Evolutionary conservation across 2,329 filamentous ascomycete genomes (phyloP), one percentile per base, ranked within the genome.

Genomic region (Ilyonectria sp.): DNA sequence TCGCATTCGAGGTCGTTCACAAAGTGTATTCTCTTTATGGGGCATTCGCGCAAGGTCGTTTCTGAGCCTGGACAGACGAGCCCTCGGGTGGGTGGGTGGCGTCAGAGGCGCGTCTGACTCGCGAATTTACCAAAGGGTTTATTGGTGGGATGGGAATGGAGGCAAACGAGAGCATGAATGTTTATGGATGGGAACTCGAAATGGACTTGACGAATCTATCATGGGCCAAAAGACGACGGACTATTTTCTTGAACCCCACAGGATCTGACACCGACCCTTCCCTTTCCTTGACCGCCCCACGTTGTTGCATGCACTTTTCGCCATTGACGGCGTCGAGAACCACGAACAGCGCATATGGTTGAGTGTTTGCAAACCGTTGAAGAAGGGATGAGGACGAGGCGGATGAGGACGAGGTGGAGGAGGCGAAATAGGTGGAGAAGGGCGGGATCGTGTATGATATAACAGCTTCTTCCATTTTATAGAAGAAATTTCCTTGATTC

Each of bases 211-310:
- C 65, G 74, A 72, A 70, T 73, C 70, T 72, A 73, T 69, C 69
- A 75, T 68, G 72, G 72, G 67, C 66, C 64, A 74, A 75, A 70
- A 74, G 72, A 74, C 66, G 68, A 75, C 68, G 73, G 71, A 73
- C 68, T 67, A 64, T 71, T 75, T 69, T 58, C 55, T 68, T 59
- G 57, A 60, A 63, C 21, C 55, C 40, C 23, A 44, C 56, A 67
- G 63, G 54, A 64, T 68, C 33, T 63, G 50, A 65, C 55, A 49
- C 55, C 43, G 43, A 11, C 33, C 17, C 47, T 66, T 52, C 49
- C 46, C 46, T 37, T 15, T 33, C 23, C 55, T 56, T 52, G 26
- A 26, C 49, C 21, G 47, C 11, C 54, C 50, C 33, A 31, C 26
- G 26, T 58, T 53, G 60, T 59, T 56, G 8, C 35, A 40, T 49